A percentile compares a stretch with the other conserved stretches of the same genome.
Conservation (phyloP, 768 basidiomycete genomes). For the Psilocybe cubensis region DNA sequence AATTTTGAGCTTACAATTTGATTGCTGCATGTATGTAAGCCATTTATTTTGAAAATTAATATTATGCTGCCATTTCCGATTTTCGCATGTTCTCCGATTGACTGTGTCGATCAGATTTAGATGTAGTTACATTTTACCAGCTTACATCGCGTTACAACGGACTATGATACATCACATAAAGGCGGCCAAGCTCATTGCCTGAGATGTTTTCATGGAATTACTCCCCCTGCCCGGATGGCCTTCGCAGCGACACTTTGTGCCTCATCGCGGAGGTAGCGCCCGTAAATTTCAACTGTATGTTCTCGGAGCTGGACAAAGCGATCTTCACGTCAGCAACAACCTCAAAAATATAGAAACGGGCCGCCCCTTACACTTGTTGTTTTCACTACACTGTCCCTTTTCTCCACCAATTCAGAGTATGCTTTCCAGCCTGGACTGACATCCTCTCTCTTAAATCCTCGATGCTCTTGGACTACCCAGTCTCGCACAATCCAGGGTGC, state of each 20-base stretch:
- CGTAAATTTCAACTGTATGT: constrained; percentile 52
- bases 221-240: constrained; percentile 47
- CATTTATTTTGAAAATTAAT: no score
- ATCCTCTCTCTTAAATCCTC: constrained; percentile 47
- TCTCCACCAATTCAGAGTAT: constrained; percentile 46
- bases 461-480: constrained; percentile 50
- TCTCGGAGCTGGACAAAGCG: constrained; percentile 21
- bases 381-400: constrained; percentile 47
- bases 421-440: constrained; percentile 47
- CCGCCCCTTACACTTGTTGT: constrained; percentile 42
- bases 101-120: no score
- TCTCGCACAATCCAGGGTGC: constrained; percentile 59
- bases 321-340: neutral
- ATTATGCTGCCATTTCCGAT: no score
- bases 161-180: no score
- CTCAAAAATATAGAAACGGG: neutral
- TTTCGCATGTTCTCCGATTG: no score
- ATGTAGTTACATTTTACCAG: no score
- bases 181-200: no score
- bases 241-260: constrained; percentile 57
- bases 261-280: constrained; percentile 59
- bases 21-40: no score
- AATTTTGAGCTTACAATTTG: no score
- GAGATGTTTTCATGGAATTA: constrained; percentile 35
- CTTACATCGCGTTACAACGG: no score